Base-by-base conservation (phyloP, 208 protist species). In the Leptomonas seymouri region DNA sequence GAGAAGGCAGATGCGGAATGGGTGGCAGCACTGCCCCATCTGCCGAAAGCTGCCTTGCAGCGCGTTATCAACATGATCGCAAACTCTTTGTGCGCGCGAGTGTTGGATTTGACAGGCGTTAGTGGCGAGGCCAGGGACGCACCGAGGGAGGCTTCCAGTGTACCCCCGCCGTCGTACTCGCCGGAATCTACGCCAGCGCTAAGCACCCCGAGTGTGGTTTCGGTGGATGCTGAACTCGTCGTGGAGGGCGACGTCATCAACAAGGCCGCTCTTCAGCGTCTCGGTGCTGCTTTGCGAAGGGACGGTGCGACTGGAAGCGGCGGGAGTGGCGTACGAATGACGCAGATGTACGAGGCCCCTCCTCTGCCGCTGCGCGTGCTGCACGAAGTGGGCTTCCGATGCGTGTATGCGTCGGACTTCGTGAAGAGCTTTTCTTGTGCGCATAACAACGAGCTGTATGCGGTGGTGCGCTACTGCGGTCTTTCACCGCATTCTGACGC, bases 401-500 rank as follows among this genome's bases (percentile, higher is more conserved):
- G 56, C 58, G 80, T 83, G 20, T 82, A 67, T 66, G 66, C 76
- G 20, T 76, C 73, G 2, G 80, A 88, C 18, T 72, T 93, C 21
- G 68, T 73, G 18, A 80, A 75, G n/a, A 48, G 42, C 28, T 71
- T 80, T 18, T 56, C 76, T 46, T 51, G 63, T 0, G 55, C 59
- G 31, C 84, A 87, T 69, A 90, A 90, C 61, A 70, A 77, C 28
- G 88, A 92, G 25, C 50, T 96, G 39, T 96, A 85, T 65, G 64
- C 78, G 16, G 66, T 93, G 1, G 71, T 81, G 53, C 73, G 74
- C 36, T 84, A 80, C 65, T 86, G 74, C 57, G 90, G 84, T 44
- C 74, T 92, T 9, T 76, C 90, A 15, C 78, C 90, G 57, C 90
- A 96, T 71, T 81, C 67, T 2, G 87, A 96, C 34, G 77, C 75